Percentiles rank a stretch among this genome's conserved stretches.
These are phyloP conservation scores for Pistacia vera DNA, from an alignment of 345 rosid species.

Conservation along the genomic window DNA sequence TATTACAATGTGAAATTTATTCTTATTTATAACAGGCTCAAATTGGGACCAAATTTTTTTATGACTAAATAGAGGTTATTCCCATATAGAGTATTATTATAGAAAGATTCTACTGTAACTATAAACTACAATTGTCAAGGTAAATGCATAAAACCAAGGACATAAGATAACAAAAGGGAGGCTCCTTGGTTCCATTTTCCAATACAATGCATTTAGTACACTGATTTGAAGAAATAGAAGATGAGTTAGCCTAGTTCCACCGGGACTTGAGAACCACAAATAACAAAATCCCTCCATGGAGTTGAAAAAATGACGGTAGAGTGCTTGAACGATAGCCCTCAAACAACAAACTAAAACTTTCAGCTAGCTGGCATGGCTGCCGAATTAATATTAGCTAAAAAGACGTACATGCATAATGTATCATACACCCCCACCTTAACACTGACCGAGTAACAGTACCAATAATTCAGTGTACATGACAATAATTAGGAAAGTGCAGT, in stretches of 20 bases:
- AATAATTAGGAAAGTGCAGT: not conserved
- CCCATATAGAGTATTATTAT: too few species aligned
- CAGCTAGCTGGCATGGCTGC: not conserved
- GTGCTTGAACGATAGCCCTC: constrained; percentile 1
- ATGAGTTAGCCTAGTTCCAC: not conserved
- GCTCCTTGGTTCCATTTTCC: not conserved
- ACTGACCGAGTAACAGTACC: not conserved
- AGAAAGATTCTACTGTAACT: not conserved
- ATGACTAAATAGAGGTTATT: too few species aligned
- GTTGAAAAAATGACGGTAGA: not conserved
- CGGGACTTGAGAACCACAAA: not conserved
- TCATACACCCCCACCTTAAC: not conserved
- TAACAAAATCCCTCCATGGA: not conserved
- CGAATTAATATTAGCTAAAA: not conserved
- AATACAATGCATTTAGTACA: not conserved
- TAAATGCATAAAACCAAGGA: not conserved
- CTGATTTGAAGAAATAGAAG: not conserved
- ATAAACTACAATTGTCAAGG: not conserved
- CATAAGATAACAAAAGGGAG: not conserved
- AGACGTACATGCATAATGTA: not conserved
- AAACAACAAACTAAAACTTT: not conserved
- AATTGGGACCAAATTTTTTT: too few species aligned
- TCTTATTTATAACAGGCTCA: too few species aligned
- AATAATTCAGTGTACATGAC: not conserved
- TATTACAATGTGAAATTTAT: too few species aligned